Evolutionary conservation across 1,139 yeast genomes (phyloP).

Genomic region (Waltiozyma sp.): DNA sequence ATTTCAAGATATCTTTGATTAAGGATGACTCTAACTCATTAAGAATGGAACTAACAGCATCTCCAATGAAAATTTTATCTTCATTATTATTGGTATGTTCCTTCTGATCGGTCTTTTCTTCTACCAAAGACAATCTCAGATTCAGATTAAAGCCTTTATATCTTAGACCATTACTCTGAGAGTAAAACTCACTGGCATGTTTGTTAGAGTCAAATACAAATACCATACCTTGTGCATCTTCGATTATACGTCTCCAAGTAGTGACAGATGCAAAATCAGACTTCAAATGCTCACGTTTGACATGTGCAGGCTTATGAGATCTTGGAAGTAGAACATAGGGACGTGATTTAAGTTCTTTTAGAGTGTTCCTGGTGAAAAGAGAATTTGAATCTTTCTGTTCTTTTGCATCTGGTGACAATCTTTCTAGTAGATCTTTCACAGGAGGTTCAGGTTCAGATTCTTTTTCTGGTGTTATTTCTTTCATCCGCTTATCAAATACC

Average conservation of each 20-base stretch:
- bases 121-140: background rate
- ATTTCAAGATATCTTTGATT: background rate
- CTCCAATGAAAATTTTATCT: background rate
- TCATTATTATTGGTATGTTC: background rate
- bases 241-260: background rate
- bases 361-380: background rate
- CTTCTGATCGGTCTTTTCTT: background rate
- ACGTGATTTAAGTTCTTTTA: background rate
- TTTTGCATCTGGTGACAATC: too few species aligned
- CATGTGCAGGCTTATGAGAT: background rate
- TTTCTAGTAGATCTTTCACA: too few species aligned
- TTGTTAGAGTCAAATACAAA: background rate
- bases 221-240: background rate
- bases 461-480: background rate
- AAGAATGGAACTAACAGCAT: slow-evolving; percentile 23
- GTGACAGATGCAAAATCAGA: background rate
- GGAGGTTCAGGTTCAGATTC: background rate
- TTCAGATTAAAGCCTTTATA: background rate
- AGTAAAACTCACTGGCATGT: background rate
- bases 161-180: background rate
- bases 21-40: slow-evolving; percentile 20
- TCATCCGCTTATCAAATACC: background rate
- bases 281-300: background rate
- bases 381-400: background rate
- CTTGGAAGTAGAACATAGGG: background rate